Evolutionary conservation across 306 rosid genomes (phyloP).

Genomic region (Hippophae gyantsensis): DNA sequence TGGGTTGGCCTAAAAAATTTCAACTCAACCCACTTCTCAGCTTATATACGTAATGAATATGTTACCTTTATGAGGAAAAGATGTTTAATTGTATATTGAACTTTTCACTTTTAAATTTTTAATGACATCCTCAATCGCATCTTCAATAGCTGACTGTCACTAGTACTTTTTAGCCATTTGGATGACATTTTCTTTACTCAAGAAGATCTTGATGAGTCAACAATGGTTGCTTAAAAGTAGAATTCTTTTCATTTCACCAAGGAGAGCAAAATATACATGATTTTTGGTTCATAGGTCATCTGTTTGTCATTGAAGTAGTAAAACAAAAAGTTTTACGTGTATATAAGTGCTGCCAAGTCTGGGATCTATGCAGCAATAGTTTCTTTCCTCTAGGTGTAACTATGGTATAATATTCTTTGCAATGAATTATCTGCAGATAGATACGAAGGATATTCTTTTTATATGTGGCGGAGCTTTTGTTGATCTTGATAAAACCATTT

Average conservation of each 20-base stretch:
- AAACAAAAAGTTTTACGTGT: too few species aligned
- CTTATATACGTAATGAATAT: too few species aligned
- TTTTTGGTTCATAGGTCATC: neutral
- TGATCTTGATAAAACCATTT: slow-evolving; percentile 93
- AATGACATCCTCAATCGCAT: neutral
- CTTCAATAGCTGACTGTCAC: too few species aligned
- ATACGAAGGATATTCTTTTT: slow-evolving; percentile 89
- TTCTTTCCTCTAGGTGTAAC: slow-evolving; percentile 7
- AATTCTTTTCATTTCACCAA: too few species aligned
- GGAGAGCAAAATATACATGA: neutral
- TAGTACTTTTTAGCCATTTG: too few species aligned
- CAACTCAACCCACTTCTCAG: too few species aligned
- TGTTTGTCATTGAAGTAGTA: too few species aligned
- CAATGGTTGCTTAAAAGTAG: too few species aligned
- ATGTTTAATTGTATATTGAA: neutral
- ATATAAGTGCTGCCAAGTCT: too few species aligned
- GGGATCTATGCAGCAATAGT: neutral
- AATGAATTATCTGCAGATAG: slow-evolving; percentile 44
- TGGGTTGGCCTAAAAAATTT: too few species aligned
- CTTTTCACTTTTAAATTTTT: neutral
- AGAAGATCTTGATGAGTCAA: neutral
- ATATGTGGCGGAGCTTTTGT: slow-evolving; percentile 95
- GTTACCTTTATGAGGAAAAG: neutral
- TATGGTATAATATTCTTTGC: neutral
- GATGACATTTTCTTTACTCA: neutral